Evolutionary conservation across 805 yeast species (phyloP), one percentile per base, ranked within the genome.

Genomic region (Wickerhamomyces xylosicus): DNA sequence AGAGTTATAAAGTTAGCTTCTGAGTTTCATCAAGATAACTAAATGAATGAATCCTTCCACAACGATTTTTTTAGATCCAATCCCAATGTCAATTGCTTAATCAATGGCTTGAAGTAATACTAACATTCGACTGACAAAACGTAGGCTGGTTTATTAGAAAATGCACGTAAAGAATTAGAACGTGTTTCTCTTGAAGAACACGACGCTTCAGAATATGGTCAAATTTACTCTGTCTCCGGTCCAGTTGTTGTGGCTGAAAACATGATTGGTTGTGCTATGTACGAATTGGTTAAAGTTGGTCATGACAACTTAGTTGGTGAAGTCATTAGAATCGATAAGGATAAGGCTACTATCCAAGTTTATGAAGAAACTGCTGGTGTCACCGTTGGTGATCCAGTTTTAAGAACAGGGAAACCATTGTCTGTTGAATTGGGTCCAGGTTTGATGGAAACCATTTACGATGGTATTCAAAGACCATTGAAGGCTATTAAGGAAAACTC

Each of bases 231-330:
- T 25, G 97, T 92, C 37, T 89, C 97, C 17, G 98, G 98, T 56
- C 97, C 98, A 20, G 99, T 92, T 53, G 83, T 92, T 39, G 80
- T 92, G 36, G 98, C 98, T 37, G 97, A 92, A 66, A 83, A 92
- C 69, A 87, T 92, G 97, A 85, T 89, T 66, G 99, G 99, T 47
- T 86, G 97, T 77, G 97, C 97, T 54, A 92, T 92, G 99, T 90
- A 92, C 74, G 99, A 92, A 63, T 74, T 92, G 64, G 99, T 90
- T 57, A 87, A 81, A 63, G 98, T 92, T 48, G 97, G 99, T 52
- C 97, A 92, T 63, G 95, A 85, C 53, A 85, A 75, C 62, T 75
- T 92, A 60, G 97, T 92, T 36, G 99, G 99, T 62, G 99, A 92
- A 67, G 97, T 92, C 49, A 92, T 92, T 63, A 81, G 98, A 72